These are phyloP conservation scores for Malbranchea cinnamomea DNA, from an alignment of 2,329 filamentous ascomycete genomes.

Conservation along the genomic window DNA sequence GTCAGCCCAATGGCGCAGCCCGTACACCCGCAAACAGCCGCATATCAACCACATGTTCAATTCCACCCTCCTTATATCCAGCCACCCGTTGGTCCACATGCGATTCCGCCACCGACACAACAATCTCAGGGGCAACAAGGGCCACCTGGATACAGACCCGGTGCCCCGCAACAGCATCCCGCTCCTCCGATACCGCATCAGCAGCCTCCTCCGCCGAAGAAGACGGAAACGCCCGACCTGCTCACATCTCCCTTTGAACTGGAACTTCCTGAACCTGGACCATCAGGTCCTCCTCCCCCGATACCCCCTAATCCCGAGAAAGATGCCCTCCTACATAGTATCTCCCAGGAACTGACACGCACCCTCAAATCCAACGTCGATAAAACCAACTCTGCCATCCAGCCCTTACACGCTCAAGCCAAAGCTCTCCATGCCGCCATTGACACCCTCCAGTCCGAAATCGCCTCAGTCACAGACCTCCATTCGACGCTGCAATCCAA, in stretches of 20 bases:
- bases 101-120: conserved; percentile 7
- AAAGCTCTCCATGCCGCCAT: conserved; percentile 59
- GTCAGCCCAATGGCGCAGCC: conserved; percentile 3
- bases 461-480: conserved; percentile 54
- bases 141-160: conserved; percentile 4
- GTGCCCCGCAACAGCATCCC: conserved; percentile 15
- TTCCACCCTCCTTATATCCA: conserved; percentile 7
- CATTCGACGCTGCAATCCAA: conserved; percentile 60
- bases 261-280: conserved; percentile 34
- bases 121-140: conserved; percentile 10
- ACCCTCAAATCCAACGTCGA: conserved; percentile 54
- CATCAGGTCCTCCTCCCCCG: conserved; percentile 51
- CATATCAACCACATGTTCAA: conserved; percentile 5
- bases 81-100: conserved; percentile 5
- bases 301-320: conserved; percentile 95
- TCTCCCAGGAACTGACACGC: conserved; percentile 54
- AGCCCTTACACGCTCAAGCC: conserved; percentile 64
- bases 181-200: conserved; percentile 6
- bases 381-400: conserved; percentile 60
- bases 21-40: conserved; percentile 6
- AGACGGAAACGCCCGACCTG: conserved; percentile 36
- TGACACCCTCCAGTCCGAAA: conserved; percentile 56
- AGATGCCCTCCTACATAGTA: conserved; percentile 64
- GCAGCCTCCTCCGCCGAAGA: conserved; percentile 12
- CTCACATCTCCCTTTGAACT: conserved; percentile 49